phyloP scores from a whole-genome alignment of 768 basidiomycete species.

The Boletus patriciae region DNA sequence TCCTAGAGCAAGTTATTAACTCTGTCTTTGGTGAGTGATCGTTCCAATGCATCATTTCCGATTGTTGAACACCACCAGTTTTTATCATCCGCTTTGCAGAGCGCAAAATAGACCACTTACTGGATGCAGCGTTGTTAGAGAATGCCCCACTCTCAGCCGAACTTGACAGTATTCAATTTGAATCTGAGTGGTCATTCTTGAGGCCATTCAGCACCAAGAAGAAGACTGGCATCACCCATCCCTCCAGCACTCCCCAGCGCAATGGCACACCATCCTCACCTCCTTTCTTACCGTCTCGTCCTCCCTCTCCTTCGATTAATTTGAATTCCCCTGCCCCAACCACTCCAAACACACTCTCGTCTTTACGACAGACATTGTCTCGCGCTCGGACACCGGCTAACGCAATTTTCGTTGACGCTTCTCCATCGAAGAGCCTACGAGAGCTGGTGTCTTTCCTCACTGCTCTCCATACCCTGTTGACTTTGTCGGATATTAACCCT shows the following conservation, averaged over 20 bases:
- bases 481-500: constrained; percentile 88
- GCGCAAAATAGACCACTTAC: constrained; percentile 78
- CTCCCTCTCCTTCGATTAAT: constrained; percentile 53
- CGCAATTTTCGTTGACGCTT: constrained; percentile 48
- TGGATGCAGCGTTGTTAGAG: constrained; percentile 83
- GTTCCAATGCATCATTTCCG: not conserved
- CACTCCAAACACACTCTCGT: constrained; percentile 58
- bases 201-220: constrained; percentile 69
- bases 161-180: constrained; percentile 84
- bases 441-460: constrained; percentile 81
- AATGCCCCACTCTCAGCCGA: constrained; percentile 75
- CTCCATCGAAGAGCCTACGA: constrained; percentile 43
- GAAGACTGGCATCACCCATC: constrained; percentile 38
- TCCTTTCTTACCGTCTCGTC: constrained; percentile 46
- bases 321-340: constrained; percentile 44
- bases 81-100: constrained; percentile 95
- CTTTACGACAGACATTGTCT: constrained; percentile 64
- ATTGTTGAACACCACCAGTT: constrained; percentile 47
- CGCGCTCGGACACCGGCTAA: constrained; percentile 54
- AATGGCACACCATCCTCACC: constrained; percentile 46
- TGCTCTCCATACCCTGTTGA: constrained; percentile 79
- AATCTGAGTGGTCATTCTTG: constrained; percentile 93
- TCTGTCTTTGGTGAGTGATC: constrained; percentile 79
- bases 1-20: constrained; percentile 91
- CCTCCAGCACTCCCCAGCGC: constrained; percentile 33